phyloP scores from a whole-genome alignment of 352 stramenopile genomes.

The Blastocystis sp. region DNA sequence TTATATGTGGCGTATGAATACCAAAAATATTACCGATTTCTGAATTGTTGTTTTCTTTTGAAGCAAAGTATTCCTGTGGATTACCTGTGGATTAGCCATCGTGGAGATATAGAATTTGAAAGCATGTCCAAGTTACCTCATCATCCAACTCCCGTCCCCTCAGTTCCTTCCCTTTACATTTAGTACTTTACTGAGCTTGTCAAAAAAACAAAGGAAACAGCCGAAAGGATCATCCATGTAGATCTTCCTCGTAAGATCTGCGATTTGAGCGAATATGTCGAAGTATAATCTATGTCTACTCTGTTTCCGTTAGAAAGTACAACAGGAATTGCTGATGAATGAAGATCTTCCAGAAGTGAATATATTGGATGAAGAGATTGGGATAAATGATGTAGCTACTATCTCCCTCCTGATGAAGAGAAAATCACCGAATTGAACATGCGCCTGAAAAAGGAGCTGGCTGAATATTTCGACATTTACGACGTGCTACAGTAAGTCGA shows the following conservation, averaged over 20 bases:
- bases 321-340: background rate
- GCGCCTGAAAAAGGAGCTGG: conserved; percentile 10
- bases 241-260: conserved; percentile 37
- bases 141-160: background rate
- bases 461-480: conserved; percentile 24
- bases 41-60: background rate
- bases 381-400: background rate
- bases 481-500: background rate
- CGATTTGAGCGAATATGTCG: conserved; percentile 6
- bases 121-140: no score
- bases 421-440: conserved; percentile 22
- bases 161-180: background rate
- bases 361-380: background rate
- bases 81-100: no score
- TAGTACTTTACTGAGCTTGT: conserved; percentile 21
- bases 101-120: no score
- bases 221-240: background rate
- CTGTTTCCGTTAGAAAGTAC: background rate
- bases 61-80: background rate
- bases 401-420: background rate
- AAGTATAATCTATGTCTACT: background rate
- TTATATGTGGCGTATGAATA: background rate
- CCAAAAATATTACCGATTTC: background rate
- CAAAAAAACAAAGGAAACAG: conserved; percentile 12
- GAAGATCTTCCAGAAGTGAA: background rate